Percentiles rank a stretch among this genome's conserved stretches.
These are phyloP conservation scores for Abrus precatorius DNA, from an alignment of 306 rosid species.

Conservation along the genomic window DNA sequence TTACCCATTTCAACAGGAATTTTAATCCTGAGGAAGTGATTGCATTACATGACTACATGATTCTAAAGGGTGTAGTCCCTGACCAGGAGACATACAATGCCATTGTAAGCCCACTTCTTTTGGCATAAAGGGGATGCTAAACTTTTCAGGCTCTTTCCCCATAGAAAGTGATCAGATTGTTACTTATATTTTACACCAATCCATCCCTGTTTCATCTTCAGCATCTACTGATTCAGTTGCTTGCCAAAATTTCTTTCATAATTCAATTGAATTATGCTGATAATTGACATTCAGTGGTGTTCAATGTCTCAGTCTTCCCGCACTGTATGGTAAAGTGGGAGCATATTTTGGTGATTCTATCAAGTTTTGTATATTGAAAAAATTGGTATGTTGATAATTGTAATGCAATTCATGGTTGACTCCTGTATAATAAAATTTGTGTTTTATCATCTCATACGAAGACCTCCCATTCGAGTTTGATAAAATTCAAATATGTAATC, in stretches of 20 bases:
- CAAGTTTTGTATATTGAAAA: too few species aligned
- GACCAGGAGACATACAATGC: conserved; percentile 51
- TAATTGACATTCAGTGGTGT: neutral
- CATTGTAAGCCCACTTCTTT: conserved; percentile 52
- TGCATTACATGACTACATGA: conserved; percentile 69
- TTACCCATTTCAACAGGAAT: conserved; percentile 53
- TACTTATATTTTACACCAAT: neutral
- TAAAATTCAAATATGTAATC: too few species aligned
- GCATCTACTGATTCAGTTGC: neutral
- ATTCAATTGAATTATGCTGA: neutral
- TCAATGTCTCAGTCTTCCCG: neutral
- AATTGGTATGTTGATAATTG: too few species aligned
- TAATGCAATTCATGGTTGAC: too few species aligned
- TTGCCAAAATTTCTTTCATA: neutral
- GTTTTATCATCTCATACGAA: too few species aligned
- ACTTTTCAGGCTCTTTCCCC: too few species aligned
- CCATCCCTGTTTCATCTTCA: neutral
- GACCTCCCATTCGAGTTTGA: too few species aligned
- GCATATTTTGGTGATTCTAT: neutral
- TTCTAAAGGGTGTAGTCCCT: conserved; percentile 64
- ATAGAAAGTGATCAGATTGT: neutral
- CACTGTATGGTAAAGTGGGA: neutral
- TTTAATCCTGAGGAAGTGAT: conserved; percentile 53
- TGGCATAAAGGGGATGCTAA: conserved; percentile 26
- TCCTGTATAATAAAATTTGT: too few species aligned